Base-by-base conservation (phyloP, 2,329 filamentous ascomycete genomes). In the Alternaria longipes region DNA sequence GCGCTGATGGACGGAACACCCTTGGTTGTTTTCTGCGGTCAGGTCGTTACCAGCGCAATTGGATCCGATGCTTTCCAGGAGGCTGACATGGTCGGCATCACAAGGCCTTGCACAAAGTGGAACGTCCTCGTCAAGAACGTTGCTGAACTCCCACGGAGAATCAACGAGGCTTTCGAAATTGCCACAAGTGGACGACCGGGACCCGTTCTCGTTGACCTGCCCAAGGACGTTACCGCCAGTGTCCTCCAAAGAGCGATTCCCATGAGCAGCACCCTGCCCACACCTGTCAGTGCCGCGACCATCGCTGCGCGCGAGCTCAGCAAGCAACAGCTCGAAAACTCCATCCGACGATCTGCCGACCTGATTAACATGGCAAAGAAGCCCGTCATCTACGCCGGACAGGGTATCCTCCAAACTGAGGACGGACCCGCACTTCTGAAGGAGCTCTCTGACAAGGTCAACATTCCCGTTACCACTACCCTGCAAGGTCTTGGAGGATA, bases 91-190 rank as follows among this genome's bases (percentile, higher is more conserved):
- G 85, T 97, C 61, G 94, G 94, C 70, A 98, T 99, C 79, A 97
- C 93, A 34, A 88, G 94, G 74, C 90, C 94, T 20, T 97, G 94
- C 85, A 97, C 94, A 70, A 98, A 98, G 84, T 99, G 95, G 95
- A 98, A 98, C 74, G 93, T 97, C 62, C 96, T 98, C 93, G 93
- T 97, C 50, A 97, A 96, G 86, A 94, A 90, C 79, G 89, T 97
- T 56, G 93, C 92, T 52, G 95, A 99, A 81, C 85, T 99, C 57
- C 95, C 95, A 52, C 89, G 92, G 73, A 88, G 94, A 67, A 98
- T 98, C 77, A 97, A 97, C 79, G 95, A 98, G 83, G 95, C 95
- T 50, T 98, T 98, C 76, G 94, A 98, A 82, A 98, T 98, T 76
- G 95, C 95, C 41, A 98, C 93, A 42, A 95, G 91, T 73, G 95